Conservation (phyloP, 306 rosid species). For the Cyclanthera cordifolia region DNA sequence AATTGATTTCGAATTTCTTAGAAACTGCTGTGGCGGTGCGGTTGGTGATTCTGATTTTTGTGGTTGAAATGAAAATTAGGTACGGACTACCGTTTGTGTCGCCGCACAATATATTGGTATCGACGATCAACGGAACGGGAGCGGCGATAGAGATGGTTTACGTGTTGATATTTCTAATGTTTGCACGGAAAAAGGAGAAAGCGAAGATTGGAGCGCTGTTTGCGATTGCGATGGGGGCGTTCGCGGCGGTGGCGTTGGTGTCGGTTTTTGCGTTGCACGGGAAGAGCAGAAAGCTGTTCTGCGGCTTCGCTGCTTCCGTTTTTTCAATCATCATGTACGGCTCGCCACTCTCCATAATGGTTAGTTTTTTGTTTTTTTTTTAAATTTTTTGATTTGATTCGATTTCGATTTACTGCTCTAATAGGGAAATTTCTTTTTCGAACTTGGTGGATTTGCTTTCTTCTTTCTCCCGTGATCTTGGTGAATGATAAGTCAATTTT, state of each 20-base stretch:
- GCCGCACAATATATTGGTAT: conserved; percentile 58
- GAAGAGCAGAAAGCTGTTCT: conserved; percentile 45
- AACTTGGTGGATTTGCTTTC: too few species aligned
- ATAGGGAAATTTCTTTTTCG: too few species aligned
- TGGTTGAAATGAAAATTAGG: too few species aligned
- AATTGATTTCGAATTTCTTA: too few species aligned
- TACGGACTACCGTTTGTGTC: conserved; percentile 87
- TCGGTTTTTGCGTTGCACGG: conserved; percentile 58
- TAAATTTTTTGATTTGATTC: too few species aligned
- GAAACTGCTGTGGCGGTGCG: too few species aligned
- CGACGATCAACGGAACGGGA: conserved; percentile 72
- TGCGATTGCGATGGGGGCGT: conserved; percentile 25
- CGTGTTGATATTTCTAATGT: conserved; percentile 45
- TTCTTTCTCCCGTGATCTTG: too few species aligned
- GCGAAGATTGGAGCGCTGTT: conserved; percentile 43
- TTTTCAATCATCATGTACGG: conserved; percentile 87
- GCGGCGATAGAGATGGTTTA: conserved; percentile 49
- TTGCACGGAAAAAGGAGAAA: conserved; percentile 47
- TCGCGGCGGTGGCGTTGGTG: conserved; percentile 50
- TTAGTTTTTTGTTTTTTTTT: conserved; percentile 12
- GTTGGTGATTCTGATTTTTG: too few species aligned
- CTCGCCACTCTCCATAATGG: conserved; percentile 84
- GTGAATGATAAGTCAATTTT: too few species aligned
- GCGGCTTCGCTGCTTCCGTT: conserved; percentile 56
- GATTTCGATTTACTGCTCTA: too few species aligned